A percentile compares a stretch with the other conserved stretches of the same genome.
These are phyloP conservation scores for Sporothrix humicola DNA, from an alignment of 2,329 filamentous ascomycete genomes.

Conservation along the genomic window DNA sequence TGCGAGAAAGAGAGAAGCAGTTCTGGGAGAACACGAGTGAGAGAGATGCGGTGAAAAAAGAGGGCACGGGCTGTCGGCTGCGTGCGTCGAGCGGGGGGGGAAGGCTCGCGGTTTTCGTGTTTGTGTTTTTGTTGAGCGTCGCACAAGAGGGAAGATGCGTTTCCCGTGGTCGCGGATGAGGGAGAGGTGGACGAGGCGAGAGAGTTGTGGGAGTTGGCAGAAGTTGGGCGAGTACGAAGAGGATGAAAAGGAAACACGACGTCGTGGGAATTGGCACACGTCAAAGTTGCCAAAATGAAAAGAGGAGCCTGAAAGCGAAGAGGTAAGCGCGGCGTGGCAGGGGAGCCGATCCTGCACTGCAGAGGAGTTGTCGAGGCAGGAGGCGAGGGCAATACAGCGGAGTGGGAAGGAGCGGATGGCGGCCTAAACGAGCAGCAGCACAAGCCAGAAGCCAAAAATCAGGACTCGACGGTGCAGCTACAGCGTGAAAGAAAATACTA, in stretches of 20 bases:
- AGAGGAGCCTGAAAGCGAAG: conserved; percentile 7
- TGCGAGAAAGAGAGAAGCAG: background rate
- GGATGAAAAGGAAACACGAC: conserved; percentile 7
- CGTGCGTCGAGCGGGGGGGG: conserved; percentile 3
- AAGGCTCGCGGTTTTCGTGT: background rate
- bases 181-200: background rate
- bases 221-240: background rate
- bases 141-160: conserved; percentile 1
- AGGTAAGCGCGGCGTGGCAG: conserved; percentile 22
- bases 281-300: conserved; percentile 25
- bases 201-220: background rate
- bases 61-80: background rate
- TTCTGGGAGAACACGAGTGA: background rate
- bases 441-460: conserved; percentile 1
- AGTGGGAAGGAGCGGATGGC: conserved; percentile 5
- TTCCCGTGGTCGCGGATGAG: background rate
- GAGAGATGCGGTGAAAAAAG: background rate
- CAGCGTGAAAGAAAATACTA: background rate
- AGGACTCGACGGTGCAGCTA: background rate
- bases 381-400: background rate
- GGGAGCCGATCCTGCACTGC: conserved; percentile 3
- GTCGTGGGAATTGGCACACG: conserved; percentile 9
- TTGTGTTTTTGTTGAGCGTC: conserved; percentile 14
- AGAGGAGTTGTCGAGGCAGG: background rate
- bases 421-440: background rate